These are phyloP conservation scores for Secale cereale DNA, from an alignment of 176 grass and related monocot species.

Conservation along the genomic window DNA sequence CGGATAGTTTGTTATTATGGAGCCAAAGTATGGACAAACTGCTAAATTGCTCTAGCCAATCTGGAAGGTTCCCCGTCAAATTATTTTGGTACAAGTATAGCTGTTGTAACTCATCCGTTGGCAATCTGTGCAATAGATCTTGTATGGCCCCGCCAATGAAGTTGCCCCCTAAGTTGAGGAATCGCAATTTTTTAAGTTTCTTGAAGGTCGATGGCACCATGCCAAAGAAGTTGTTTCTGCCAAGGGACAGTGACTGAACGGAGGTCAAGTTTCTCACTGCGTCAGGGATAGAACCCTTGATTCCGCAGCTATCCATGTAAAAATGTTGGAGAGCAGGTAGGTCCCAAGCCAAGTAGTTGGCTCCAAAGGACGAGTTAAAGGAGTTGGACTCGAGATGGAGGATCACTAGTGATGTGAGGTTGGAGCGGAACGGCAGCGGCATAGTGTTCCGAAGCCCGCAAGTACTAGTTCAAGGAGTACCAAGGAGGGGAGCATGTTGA, in stretches of 20 bases:
- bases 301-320: neutral
- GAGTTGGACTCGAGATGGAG: neutral
- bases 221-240: neutral
- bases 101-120: neutral
- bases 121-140: neutral
- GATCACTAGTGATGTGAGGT: slow-evolving; percentile 25
- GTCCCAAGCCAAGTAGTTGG: slow-evolving; percentile 19
- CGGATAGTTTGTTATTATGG: neutral
- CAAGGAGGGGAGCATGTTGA: slow-evolving; percentile 28
- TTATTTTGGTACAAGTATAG: neutral
- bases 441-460: slow-evolving; percentile 7
- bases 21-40: slow-evolving; percentile 1
- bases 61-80: slow-evolving; percentile 7
- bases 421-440: neutral
- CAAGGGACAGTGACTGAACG: neutral
- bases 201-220: slow-evolving; percentile 8
- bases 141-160: neutral
- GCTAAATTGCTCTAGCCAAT: neutral
- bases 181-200: slow-evolving; percentile 3
- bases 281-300: neutral
- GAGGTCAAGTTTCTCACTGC: neutral
- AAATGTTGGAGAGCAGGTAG: neutral
- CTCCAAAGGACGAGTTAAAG: slow-evolving; percentile 9
- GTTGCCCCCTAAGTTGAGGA: accelerated
- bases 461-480: accelerated